These are phyloP conservation scores for rapeseed (Brassica napus) DNA, from an alignment of 345 rosid species.

Conservation along the genomic window Da-Ae NC_063437.1:3961001-3961500, in stretches of 20 bases:
- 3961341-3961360: background rate
- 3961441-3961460: background rate
- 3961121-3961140: too few relatives aligned
- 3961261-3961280: background rate
- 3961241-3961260: background rate
- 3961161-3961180: too few relatives aligned
- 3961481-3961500: background rate
- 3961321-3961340: background rate
- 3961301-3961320: background rate
- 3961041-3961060: too few relatives aligned
- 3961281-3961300: background rate
- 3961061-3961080: too few relatives aligned
- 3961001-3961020: too few relatives aligned
- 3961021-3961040: too few relatives aligned
- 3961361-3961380: background rate
- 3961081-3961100: too few relatives aligned
- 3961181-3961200: background rate
- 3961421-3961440: background rate
- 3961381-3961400: background rate
- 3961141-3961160: too few relatives aligned
- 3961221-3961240: background rate
- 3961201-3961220: background rate
- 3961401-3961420: background rate
- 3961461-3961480: background rate
- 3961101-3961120: too few relatives aligned